Evolutionary conservation across 495 filamentous ascomycete species (phyloP).

Genomic region (Tuber magnatum): DNA sequence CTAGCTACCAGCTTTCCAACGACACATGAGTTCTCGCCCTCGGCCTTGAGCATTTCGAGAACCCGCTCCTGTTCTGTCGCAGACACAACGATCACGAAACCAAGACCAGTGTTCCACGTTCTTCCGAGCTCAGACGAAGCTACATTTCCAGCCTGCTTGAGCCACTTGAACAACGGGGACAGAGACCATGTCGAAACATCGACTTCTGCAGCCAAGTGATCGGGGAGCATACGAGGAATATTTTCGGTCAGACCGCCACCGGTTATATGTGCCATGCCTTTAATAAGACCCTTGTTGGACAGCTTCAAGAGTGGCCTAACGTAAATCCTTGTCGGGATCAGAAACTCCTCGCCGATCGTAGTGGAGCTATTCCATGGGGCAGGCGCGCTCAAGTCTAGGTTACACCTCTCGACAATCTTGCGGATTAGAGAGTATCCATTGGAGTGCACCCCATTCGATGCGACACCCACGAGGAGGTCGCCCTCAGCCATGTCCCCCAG

Average conservation of each 20-base stretch:
- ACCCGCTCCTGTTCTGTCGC: slow-evolving; percentile 51
- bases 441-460: slow-evolving; percentile 77
- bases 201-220: slow-evolving; percentile 64
- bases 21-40: slow-evolving; percentile 69
- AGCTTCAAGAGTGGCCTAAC: slow-evolving; percentile 64
- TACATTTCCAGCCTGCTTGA: slow-evolving; percentile 70
- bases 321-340: slow-evolving; percentile 76
- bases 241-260: slow-evolving; percentile 89
- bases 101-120: slow-evolving; percentile 90
- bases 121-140: slow-evolving; percentile 68
- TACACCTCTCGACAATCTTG: slow-evolving; percentile 66
- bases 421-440: slow-evolving; percentile 94
- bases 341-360: slow-evolving; percentile 63
- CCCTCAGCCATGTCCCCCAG: slow-evolving; percentile 67
- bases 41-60: slow-evolving; percentile 49
- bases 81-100: slow-evolving; percentile 79
- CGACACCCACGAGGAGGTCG: slow-evolving; percentile 76
- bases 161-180: slow-evolving; percentile 73
- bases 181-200: slow-evolving; percentile 64
- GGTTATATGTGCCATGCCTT: slow-evolving; percentile 93
- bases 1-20: slow-evolving; percentile 61
- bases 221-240: slow-evolving; percentile 83
- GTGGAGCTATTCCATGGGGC: slow-evolving; percentile 62
- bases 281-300: slow-evolving; percentile 54
- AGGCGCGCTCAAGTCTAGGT: slow-evolving; percentile 58